Base-by-base conservation (phyloP, 2,329 filamentous ascomycete genomes). In the Plenodomus biglobosus region DNA sequence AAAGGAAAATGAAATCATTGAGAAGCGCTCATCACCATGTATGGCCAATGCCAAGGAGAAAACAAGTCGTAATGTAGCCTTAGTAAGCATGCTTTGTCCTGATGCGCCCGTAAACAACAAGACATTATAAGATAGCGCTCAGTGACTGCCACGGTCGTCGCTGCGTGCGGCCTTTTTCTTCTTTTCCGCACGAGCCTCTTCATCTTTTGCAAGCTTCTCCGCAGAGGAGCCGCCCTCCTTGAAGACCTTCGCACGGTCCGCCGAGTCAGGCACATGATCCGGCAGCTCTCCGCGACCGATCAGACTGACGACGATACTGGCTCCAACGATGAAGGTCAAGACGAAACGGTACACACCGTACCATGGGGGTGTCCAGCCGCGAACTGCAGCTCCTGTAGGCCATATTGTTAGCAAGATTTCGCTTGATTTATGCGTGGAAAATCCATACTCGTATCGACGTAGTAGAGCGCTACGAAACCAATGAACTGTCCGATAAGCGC, bases 291-390 rank as follows among this genome's bases (percentile, higher is more conserved):
- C 87, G 52, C 92, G 85, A 35, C 90, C 90, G 54, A 96, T 81
- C 58, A 96, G 76, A 55, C 84, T 92, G 59, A 90, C 76, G 36
- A 94, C 84, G 59, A 96, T 92, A 54, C 87, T 86, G 37, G 83
- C 78, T 34, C 92, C 92, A 21, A 96, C 92, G 52, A 96, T 81
- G 70, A 92, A 92, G 2, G 92, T 96, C 61, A 96, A 79, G 8
- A 95, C 86, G 73, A 96, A 96, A 27, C 92, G 89, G 77, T 96
- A 96, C 41, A 85, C 88, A 50, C 80, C 81, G 71, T 96, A 96
- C 92, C 92, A 96, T 32, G 78, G 68, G 19, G 92, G 92, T 2
- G 87, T 85, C 86, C 88, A 94, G 57, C 91, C 92, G 35, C 79
- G 78, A 42, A 81, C 80, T 8, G 86, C 81, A 13, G 90, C 90